Evolutionary conservation across 2,329 filamentous ascomycete species (phyloP).

Genomic region (Pestalotiopsis sp.): DNA sequence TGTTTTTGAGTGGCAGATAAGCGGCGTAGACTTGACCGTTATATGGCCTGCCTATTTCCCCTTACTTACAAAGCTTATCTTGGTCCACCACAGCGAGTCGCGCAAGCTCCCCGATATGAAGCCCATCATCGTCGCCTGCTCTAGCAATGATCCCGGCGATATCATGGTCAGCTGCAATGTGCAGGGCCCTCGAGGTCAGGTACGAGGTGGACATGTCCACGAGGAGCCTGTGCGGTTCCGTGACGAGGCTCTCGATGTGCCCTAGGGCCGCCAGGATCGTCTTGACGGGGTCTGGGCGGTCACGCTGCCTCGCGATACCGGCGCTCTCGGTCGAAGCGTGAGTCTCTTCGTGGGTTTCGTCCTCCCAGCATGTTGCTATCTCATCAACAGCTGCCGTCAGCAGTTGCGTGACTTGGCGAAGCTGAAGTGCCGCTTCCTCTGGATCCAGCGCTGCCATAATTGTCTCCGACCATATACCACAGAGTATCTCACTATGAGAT

Average conservation of each 20-base stretch:
- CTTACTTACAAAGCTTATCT: neutral
- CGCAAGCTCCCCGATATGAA: constrained; percentile 18
- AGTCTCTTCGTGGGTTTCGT: neutral
- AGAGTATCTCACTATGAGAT: neutral
- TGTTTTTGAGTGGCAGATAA: neutral
- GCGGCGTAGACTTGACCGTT: constrained; percentile 9
- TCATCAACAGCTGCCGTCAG: neutral
- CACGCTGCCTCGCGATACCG: neutral
- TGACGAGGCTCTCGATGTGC: constrained; percentile 22
- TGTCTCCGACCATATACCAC: neutral
- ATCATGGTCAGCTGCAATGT: constrained; percentile 21
- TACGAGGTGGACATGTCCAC: constrained; percentile 21
- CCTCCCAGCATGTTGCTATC: neutral
- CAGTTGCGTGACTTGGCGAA: neutral
- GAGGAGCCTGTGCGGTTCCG: constrained; percentile 20
- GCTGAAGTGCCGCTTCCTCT: neutral
- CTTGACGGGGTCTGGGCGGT: neutral
- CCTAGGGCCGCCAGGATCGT: constrained; percentile 17
- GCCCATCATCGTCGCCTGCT: constrained; percentile 16
- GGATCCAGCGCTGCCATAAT: neutral
- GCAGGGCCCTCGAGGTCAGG: constrained; percentile 21
- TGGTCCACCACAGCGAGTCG: constrained; percentile 8
- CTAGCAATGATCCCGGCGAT: constrained; percentile 18
- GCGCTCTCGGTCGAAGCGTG: neutral
- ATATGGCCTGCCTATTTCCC: neutral